Percentiles rank a stretch among this genome's conserved stretches.
Evolutionary conservation across 2,329 filamentous ascomycete genomes (phyloP).

Genomic region (Xylariaceae sp.): DNA sequence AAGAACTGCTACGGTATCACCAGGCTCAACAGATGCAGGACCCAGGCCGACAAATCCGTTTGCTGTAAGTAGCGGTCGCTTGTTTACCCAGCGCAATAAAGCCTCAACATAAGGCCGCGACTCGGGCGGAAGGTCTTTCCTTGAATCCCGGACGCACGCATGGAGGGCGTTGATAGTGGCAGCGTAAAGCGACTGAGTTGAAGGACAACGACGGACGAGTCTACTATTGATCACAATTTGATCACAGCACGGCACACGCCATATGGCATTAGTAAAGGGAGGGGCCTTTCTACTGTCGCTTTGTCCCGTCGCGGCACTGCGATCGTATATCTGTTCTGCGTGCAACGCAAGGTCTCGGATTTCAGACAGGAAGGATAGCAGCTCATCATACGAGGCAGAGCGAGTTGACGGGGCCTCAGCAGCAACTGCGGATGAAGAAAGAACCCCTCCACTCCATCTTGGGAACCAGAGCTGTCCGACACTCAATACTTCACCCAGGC

Average conservation of each 20-base stretch:
- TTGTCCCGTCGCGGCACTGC: not conserved
- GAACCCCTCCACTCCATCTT: not conserved
- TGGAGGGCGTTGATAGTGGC: not conserved
- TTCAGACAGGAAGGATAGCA: conserved; percentile 9
- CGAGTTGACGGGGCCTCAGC: not conserved
- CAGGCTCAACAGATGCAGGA: not conserved
- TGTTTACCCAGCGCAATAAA: conserved; percentile 20
- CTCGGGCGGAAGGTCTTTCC: not conserved
- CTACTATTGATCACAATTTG: conserved; percentile 11
- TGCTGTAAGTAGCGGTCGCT: conserved; percentile 10
- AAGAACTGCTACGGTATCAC: conserved; percentile 7
- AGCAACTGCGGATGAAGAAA: not conserved
- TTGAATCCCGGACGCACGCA: not conserved
- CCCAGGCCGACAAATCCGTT: conserved; percentile 21
- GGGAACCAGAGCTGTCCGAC: conserved; percentile 17
- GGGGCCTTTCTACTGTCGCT: too few species aligned
- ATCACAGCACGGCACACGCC: conserved; percentile 22
- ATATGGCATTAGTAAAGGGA: not conserved
- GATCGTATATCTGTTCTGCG: not conserved
- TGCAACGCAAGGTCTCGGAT: not conserved
- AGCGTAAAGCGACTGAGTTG: not conserved
- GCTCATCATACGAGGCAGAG: conserved; percentile 4
- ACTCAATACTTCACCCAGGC: not conserved
- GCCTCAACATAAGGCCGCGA: conserved; percentile 12
- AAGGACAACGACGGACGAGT: conserved; percentile 3